Evolutionary conservation across 1,284 basidiomycete genomes (phyloP), one percentile per base, ranked within the genome.

Genomic region (Acaromyces ingoldii): DNA sequence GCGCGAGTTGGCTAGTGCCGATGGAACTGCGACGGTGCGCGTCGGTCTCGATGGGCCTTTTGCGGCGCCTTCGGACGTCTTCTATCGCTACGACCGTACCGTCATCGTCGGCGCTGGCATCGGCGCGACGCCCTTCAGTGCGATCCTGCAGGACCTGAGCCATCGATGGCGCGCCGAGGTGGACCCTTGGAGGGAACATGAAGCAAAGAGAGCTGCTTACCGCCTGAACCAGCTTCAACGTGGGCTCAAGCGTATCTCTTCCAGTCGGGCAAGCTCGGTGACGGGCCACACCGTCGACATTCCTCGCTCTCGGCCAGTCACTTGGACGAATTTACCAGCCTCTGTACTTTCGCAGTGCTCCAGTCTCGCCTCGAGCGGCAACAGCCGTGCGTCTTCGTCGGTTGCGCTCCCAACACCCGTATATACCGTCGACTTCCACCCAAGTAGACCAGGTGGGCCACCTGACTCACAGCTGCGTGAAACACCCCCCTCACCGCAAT

Each of bases 11-110:
- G 31, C 52, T 4, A 17, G 37, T 19, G 4, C n/a, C 9, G 15
- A 38, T n/a, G 25, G 33, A 49, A n/a, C 26, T n/a, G 15, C 29
- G n/a, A 30, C 39, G 7, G 36, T 54, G n/a, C 17, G 24, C 17
- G 31, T 54, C 9, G 52, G 47, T 13, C 17, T 54, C 15, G 52
- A 54, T 24, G 52, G 52, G 13, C 52, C 52, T 2, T 50, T 54
- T 25, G 52, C 45, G 6, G 52, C 52, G n/a, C 52, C 52, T 28
- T 44, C 52, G 5, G 34, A 50, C 29, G 45, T 44, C 5, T 54
- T 54, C 42, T 54, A 54, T 22, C 29, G 41, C 41, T 54, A 42
- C 29, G 19, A 54, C 31, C 28, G 33, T 11, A 26, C 47, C 10
- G 41, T 54, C 26, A 19, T 54, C 17, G 37, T 54, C 19, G 52